Percentiles rank a stretch among this genome's conserved stretches.
Conservation (phyloP, 1,284 basidiomycete genomes). For the Cutaneotrichosporon curvatum region DNA sequence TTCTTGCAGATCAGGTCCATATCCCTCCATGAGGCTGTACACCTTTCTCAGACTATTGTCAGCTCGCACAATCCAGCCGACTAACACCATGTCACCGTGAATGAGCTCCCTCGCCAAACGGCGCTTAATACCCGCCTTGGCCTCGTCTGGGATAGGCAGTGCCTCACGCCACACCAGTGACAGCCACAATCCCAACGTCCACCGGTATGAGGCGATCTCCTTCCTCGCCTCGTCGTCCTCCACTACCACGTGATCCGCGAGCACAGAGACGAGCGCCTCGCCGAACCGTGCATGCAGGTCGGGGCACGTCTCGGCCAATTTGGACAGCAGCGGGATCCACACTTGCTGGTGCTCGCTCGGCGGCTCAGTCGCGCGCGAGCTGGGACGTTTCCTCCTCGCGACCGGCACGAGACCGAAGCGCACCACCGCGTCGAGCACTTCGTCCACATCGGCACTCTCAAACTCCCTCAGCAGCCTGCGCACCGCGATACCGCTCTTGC, state of each 20-base stretch:
- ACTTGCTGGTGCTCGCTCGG: constrained; percentile 31
- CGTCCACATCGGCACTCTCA: constrained; percentile 54
- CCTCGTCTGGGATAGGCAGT: constrained; percentile 6
- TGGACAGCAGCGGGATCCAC: constrained; percentile 19
- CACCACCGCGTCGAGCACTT: constrained; percentile 59
- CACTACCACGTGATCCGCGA: constrained; percentile 4
- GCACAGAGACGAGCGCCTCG: constrained; percentile 4
- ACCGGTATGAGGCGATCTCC: constrained; percentile 15
- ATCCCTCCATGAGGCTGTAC: constrained; percentile 2
- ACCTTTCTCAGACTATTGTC: constrained; percentile 7
- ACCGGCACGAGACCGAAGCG: constrained; percentile 67
- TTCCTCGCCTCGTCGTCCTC: constrained; percentile 7
- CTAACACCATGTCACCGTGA: constrained; percentile 14
- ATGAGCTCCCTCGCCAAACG: constrained; percentile 14
- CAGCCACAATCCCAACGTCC: constrained; percentile 18
- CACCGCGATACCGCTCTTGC: constrained; percentile 48
- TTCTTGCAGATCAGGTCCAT: background rate
- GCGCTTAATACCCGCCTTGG: constrained; percentile 1
- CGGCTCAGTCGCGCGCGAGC: constrained; percentile 19
- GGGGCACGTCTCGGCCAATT: constrained; percentile 1
- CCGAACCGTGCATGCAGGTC: background rate
- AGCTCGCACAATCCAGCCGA: no score
- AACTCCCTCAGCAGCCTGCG: constrained; percentile 34
- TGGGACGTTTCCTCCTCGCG: constrained; percentile 50
- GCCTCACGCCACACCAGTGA: constrained; percentile 6